Conservation (phyloP, 2,329 filamentous ascomycete species). For the Scedosporium boydii region DNA sequence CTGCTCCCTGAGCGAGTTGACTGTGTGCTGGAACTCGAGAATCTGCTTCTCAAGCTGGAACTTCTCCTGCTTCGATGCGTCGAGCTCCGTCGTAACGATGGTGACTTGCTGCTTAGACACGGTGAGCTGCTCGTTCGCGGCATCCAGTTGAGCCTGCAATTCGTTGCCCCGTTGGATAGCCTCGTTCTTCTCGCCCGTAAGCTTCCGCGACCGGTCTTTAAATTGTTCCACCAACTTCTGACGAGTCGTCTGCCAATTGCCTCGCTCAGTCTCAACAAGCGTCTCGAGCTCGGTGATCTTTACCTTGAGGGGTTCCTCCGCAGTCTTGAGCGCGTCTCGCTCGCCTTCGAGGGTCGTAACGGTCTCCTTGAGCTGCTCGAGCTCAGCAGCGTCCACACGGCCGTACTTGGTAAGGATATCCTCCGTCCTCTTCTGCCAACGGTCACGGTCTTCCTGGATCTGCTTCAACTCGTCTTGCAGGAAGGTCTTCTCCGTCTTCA, state of each 20-base stretch:
- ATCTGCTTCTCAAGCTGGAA: constrained; percentile 32
- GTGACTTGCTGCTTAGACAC: constrained; percentile 45
- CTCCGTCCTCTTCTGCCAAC: constrained; percentile 92
- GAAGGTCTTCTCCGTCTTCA: constrained; percentile 71
- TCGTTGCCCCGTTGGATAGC: constrained; percentile 40
- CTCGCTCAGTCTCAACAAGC: constrained; percentile 43
- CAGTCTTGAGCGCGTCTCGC: constrained; percentile 44
- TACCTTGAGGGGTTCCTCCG: constrained; percentile 40
- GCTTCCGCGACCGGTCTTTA: constrained; percentile 48
- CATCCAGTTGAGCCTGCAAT: constrained; percentile 39
- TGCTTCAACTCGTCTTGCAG: constrained; percentile 84
- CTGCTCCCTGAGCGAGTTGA: constrained; percentile 27
- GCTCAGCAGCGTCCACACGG: constrained; percentile 83
- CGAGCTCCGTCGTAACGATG: constrained; percentile 28
- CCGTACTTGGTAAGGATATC: constrained; percentile 95
- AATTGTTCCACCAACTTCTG: constrained; percentile 51
- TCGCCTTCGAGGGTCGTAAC: constrained; percentile 58
- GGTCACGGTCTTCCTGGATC: constrained; percentile 81
- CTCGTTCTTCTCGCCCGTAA: constrained; percentile 45
- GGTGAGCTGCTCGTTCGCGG: constrained; percentile 44
- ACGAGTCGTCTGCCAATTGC: constrained; percentile 40
- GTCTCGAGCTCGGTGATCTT: constrained; percentile 43
- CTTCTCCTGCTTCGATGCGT: constrained; percentile 22
- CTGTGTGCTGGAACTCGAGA: constrained; percentile 30
- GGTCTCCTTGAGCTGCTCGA: constrained; percentile 78